A percentile compares a stretch with the other conserved stretches of the same genome.
Conservation (phyloP, 805 yeast genomes). For the Starmerella kuoi region DNA sequence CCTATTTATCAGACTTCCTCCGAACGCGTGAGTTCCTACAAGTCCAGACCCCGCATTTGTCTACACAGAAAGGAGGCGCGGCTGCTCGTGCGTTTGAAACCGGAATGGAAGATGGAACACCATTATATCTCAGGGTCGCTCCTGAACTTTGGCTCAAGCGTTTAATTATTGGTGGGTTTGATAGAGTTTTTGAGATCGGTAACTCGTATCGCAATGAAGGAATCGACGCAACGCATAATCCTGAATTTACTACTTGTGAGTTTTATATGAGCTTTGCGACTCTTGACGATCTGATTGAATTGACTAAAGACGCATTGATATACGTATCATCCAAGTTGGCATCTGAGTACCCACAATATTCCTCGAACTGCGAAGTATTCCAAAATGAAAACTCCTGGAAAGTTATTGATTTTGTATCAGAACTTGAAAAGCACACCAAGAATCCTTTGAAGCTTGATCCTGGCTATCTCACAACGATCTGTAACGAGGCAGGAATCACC, state of each 20-base stretch:
- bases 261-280: conserved; percentile 65
- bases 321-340: conserved; percentile 28
- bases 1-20: conserved; percentile 47
- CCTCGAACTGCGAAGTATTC: conserved; percentile 3
- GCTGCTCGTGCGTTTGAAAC: conserved; percentile 81
- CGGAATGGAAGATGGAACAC: conserved; percentile 22
- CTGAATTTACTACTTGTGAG: conserved; percentile 86
- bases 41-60: conserved; percentile 79
- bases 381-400: conserved; percentile 24
- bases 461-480: conserved; percentile 19
- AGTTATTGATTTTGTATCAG: conserved; percentile 53
- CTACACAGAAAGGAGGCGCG: conserved; percentile 69
- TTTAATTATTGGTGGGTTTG: conserved; percentile 72
- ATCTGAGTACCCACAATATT: conserved; percentile 17
- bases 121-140: conserved; percentile 65
- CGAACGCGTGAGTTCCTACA: conserved; percentile 44
- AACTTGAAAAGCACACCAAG: conserved; percentile 46
- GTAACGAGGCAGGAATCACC: conserved; percentile 4
- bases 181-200: conserved; percentile 78
- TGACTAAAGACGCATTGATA: conserved; percentile 49
- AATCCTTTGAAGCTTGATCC: conserved; percentile 36
- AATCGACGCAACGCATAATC: conserved; percentile 82
- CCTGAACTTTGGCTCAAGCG: conserved; percentile 92
- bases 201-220: conserved; percentile 83
- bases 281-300: conserved; percentile 50